Base-by-base conservation (phyloP, 1,284 basidiomycete genomes). In the Vanrija sp. region DNA sequence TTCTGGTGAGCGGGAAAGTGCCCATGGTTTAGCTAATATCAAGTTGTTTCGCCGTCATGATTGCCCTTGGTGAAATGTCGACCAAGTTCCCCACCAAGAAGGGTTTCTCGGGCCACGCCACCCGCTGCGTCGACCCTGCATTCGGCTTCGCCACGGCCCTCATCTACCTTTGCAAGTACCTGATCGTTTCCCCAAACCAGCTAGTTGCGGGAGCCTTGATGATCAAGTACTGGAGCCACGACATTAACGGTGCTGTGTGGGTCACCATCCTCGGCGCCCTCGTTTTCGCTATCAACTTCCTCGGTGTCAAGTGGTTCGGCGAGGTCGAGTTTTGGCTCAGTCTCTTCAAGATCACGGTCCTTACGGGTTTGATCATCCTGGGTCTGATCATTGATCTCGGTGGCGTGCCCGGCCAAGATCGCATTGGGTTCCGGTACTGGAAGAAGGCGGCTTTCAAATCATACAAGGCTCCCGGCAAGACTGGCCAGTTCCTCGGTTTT, bases 301-400 rank as follows among this genome's bases (percentile, higher is more conserved):
- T 90, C 60, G 87, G 87, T 57, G 86, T 88, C 51, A 65, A 71
- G 52, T 83, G 80, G 68, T 87, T 86, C 58, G 86, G 86, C 66
- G 85, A 88, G 80, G 80, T 83, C 12, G 88, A 89, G 73, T 79
- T 79, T 66, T 79, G 75, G 76, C 63, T 78, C 52, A 76, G 75
- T 15, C 62, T 73, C 54, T 74, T 80, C 67, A 86, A 86, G 66
- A 82, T 84, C 38, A 65, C 83, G 42, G 78, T 84, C 1, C 78
- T 84, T 16, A 74, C 82, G 54, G 84, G 85, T 21, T 73, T 87
- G 9, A 82, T 86, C 63, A 66, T 80, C 19, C 81, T 86, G 62
- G 83, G 83, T 46, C 64, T 76, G 43, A 70, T 78, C 57, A 82
- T 84, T 52, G 85, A 87, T 79, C 82, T 86, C 23, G 85, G 86